Evolutionary conservation across 306 rosid species (phyloP).

Genomic region (Cucurbita argyrosperma): DNA sequence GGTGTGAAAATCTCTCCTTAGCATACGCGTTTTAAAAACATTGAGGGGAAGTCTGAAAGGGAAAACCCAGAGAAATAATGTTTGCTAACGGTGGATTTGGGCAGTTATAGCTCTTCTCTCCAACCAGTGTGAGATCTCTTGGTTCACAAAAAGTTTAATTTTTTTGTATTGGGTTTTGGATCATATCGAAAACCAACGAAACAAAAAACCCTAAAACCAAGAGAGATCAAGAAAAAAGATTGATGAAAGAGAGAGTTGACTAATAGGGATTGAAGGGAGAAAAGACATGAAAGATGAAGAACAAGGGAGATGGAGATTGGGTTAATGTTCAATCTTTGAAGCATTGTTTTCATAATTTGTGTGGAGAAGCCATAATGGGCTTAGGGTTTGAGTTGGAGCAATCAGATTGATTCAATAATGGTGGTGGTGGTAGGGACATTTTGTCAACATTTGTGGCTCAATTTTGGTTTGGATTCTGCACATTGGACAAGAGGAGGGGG

Average conservation of each 20-base stretch:
- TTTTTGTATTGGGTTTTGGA: background rate
- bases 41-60: too few species aligned
- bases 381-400: background rate
- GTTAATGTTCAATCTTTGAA: background rate
- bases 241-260: background rate
- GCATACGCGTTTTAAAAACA: too few species aligned
- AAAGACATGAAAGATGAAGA: background rate
- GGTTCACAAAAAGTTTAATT: too few species aligned
- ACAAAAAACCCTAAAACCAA: background rate
- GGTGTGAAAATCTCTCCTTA: too few species aligned
- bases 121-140: too few species aligned
- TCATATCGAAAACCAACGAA: background rate
- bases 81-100: too few species aligned
- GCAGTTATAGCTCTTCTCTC: too few species aligned
- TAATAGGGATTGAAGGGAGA: background rate
- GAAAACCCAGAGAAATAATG: too few species aligned
- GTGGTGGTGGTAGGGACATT: background rate
- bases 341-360: background rate
- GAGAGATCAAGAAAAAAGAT: too few species aligned
- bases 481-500: background rate
- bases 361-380: background rate
- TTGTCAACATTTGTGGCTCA: background rate
- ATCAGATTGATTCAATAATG: background rate
- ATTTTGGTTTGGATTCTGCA: background rate
- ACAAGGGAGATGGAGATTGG: background rate